Conservation (phyloP, 345 rosid species). For the Passiflora organensis region DNA sequence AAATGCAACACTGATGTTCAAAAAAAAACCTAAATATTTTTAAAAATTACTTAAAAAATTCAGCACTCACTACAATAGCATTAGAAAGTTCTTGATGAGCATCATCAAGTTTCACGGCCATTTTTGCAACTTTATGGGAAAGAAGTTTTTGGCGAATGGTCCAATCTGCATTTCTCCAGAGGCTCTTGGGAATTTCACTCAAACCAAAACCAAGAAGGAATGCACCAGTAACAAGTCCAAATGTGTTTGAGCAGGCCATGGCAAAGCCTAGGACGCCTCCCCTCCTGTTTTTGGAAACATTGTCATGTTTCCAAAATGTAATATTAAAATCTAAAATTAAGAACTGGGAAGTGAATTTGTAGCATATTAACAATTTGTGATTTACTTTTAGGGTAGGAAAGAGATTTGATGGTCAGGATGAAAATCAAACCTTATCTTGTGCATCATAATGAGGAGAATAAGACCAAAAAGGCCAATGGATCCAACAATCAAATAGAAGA, state of each 20-base stretch:
- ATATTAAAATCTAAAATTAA: slow-evolving; percentile 6
- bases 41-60: no score
- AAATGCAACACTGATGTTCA: not conserved
- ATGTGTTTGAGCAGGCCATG: slow-evolving; percentile 99
- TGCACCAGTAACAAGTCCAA: slow-evolving; percentile 98
- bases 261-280: slow-evolving; percentile 79
- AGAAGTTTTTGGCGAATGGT: slow-evolving; percentile 88
- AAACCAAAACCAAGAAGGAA: slow-evolving; percentile 99
- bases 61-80: slow-evolving; percentile 86
- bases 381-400: slow-evolving; percentile 6
- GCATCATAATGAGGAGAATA: slow-evolving; percentile 78
- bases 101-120: slow-evolving; percentile 95
- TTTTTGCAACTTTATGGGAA: slow-evolving; percentile 94
- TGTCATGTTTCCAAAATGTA: not conserved
- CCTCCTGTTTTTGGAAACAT: slow-evolving; percentile 34
- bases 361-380: not conserved
- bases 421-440: slow-evolving; percentile 41
- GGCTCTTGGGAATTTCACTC: slow-evolving; percentile 87
- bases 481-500: slow-evolving; percentile 88
- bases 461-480: slow-evolving; percentile 83
- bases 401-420: slow-evolving; percentile 4
- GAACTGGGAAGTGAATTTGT: slow-evolving; percentile 5
- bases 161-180: slow-evolving; percentile 95
- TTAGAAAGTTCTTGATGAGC: slow-evolving; percentile 97
- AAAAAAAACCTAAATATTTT: not conserved